phyloP scores from a whole-genome alignment of 2,329 filamentous ascomycete species.

The Trichoderma aggressivum region DNA sequence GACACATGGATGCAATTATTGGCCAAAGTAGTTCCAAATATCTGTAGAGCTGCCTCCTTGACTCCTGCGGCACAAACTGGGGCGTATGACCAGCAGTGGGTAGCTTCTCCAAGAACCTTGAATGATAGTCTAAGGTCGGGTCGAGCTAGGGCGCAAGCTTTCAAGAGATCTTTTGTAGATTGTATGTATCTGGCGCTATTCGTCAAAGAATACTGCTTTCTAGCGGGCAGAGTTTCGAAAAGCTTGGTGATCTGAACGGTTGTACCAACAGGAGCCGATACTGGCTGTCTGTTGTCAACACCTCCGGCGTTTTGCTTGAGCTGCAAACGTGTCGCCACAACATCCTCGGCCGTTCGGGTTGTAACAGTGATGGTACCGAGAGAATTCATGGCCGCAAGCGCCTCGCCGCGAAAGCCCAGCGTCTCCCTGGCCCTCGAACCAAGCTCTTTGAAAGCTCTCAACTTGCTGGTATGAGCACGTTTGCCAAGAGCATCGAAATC shows the following conservation, averaged over 20 bases:
- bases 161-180: conserved; percentile 58
- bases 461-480: conserved; percentile 71
- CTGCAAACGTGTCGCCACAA: conserved; percentile 51
- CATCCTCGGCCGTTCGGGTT: conserved; percentile 60
- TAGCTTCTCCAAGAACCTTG: conserved; percentile 54
- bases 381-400: conserved; percentile 62
- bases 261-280: conserved; percentile 63
- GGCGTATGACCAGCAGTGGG: conserved; percentile 58
- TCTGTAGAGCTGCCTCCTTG: conserved; percentile 58
- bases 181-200: conserved; percentile 54
- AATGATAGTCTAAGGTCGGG: conserved; percentile 60
- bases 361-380: conserved; percentile 59
- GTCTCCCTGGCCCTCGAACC: conserved; percentile 52
- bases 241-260: conserved; percentile 60
- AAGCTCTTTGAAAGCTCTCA: conserved; percentile 62
- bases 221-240: conserved; percentile 60
- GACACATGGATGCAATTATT: conserved; percentile 49
- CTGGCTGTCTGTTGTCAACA: conserved; percentile 29
- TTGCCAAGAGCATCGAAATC: conserved; percentile 63
- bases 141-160: conserved; percentile 63
- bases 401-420: conserved; percentile 75
- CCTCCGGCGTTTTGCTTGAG: conserved; percentile 38
- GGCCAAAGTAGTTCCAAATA: conserved; percentile 57
- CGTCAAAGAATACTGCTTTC: conserved; percentile 56
- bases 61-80: conserved; percentile 47